These are phyloP conservation scores for Exobasidium cylindrosporum DNA, from an alignment of 1,284 basidiomycete species.

Conservation along the genomic window DNA sequence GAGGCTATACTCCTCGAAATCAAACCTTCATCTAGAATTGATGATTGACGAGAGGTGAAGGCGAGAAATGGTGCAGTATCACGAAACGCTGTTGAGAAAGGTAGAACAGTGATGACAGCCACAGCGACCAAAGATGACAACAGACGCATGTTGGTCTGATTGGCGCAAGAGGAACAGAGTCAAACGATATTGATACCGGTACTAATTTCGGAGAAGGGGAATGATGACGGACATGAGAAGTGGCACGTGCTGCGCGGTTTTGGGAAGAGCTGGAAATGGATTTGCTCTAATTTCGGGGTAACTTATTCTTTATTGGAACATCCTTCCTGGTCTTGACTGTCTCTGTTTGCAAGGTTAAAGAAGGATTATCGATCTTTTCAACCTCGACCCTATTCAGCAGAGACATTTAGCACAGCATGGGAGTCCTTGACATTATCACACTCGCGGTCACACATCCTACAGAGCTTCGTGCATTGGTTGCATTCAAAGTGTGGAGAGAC, in stretches of 20 bases:
- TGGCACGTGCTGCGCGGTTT: no score
- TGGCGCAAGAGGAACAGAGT: no score
- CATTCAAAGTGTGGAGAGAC: slow-evolving; percentile 58
- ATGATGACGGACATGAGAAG: no score
- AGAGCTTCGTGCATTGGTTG: slow-evolving; percentile 55
- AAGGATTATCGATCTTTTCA: no score
- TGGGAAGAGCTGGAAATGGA: no score
- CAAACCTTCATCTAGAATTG: neutral
- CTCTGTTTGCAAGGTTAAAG: no score
- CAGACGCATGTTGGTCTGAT: neutral
- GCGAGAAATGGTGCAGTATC: neutral
- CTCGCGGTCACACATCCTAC: slow-evolving; percentile 43
- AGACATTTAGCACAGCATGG: neutral
- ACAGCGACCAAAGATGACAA: neutral
- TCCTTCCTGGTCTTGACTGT: no score
- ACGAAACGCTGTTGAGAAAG: neutral
- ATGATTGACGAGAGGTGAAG: neutral
- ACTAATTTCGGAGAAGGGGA: no score
- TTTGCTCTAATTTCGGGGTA: no score
- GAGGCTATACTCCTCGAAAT: neutral
- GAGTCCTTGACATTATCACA: slow-evolving; percentile 9
- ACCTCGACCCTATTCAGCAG: no score
- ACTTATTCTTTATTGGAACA: no score
- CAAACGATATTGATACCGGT: no score
- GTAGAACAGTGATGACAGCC: neutral